phyloP scores from a whole-genome alignment of 2,329 filamentous ascomycete genomes.

The Verticillium isaacii region DNA sequence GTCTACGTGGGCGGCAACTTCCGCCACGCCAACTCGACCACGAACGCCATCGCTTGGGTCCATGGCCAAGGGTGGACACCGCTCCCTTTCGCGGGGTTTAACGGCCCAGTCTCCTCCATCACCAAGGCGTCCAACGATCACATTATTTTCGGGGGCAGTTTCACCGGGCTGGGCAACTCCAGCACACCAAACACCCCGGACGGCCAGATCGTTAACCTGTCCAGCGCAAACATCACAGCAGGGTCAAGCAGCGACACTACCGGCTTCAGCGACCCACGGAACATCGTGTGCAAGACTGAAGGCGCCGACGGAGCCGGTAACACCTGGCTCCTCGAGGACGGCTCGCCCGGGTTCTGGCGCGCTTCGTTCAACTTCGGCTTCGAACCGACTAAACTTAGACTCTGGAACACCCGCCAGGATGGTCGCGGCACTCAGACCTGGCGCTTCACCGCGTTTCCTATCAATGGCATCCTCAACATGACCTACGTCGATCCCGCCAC shows the following conservation, averaged over 20 bases:
- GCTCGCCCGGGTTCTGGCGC: conserved; percentile 74
- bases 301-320: conserved; percentile 64
- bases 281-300: conserved; percentile 75
- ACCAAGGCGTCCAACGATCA: conserved; percentile 73
- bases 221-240: conserved; percentile 68
- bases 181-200: conserved; percentile 63
- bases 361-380: conserved; percentile 82
- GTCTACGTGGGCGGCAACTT: conserved; percentile 93
- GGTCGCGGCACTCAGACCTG: conserved; percentile 86
- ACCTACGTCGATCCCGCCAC: conserved; percentile 77
- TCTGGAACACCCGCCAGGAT: conserved; percentile 83
- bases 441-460: conserved; percentile 77
- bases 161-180: conserved; percentile 82
- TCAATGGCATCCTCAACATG: conserved; percentile 93
- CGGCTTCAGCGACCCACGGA: conserved; percentile 71
- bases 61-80: conserved; percentile 66
- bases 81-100: conserved; percentile 89
- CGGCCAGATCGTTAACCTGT: conserved; percentile 78
- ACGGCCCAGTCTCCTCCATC: conserved; percentile 85
- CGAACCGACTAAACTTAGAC: conserved; percentile 75
- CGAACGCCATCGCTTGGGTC: conserved; percentile 81
- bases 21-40: conserved; percentile 67
- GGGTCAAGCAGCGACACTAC: conserved; percentile 54
- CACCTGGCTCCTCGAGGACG: conserved; percentile 78
- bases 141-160: conserved; percentile 87